Percentiles rank a stretch among this genome's conserved stretches.
Conservation (phyloP, 495 filamentous ascomycete genomes). For the Paragyromitra xinjiangensis region DNA sequence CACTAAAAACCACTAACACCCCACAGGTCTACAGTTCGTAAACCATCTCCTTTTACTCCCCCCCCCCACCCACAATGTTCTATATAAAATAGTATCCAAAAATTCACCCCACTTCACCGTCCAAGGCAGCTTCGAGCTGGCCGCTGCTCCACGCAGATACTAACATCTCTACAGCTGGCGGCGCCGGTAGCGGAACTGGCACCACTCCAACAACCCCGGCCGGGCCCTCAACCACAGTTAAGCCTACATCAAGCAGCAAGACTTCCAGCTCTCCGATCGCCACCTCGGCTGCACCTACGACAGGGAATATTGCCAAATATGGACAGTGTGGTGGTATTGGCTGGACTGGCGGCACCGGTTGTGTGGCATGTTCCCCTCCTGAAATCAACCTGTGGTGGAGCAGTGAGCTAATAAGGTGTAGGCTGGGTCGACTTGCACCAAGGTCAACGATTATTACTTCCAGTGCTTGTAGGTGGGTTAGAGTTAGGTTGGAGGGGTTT, state of each 20-base stretch:
- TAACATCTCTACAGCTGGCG: constrained; percentile 12
- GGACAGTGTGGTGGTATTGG: constrained; percentile 63
- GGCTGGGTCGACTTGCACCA: constrained; percentile 36
- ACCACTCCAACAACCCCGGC: constrained; percentile 2
- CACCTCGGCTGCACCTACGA: constrained; percentile 48
- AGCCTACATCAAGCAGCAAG: constrained; percentile 12
- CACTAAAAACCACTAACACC: constrained; percentile 3
- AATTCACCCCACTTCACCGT: not conserved
- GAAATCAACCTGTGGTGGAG: too few species aligned
- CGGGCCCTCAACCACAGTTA: constrained; percentile 34
- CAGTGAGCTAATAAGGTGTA: constrained; percentile 10
- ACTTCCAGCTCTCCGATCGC: constrained; percentile 39
- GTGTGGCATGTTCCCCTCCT: constrained; percentile 45
- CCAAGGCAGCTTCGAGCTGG: constrained; percentile 49
- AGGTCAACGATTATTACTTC: constrained; percentile 42
- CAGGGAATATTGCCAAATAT: constrained; percentile 59
- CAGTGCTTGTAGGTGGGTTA: constrained; percentile 44
- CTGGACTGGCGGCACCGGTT: constrained; percentile 58
- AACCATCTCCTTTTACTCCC: not conserved
- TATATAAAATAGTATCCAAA: constrained; percentile 18
- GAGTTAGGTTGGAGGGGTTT: not conserved
- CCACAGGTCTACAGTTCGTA: constrained; percentile 42
- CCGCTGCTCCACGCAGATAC: constrained; percentile 47
- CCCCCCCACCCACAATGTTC: not conserved
- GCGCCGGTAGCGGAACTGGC: not conserved